These are phyloP conservation scores for Aspergillus proliferans DNA, from an alignment of 2,329 filamentous ascomycete genomes.

Conservation along the genomic window DNA sequence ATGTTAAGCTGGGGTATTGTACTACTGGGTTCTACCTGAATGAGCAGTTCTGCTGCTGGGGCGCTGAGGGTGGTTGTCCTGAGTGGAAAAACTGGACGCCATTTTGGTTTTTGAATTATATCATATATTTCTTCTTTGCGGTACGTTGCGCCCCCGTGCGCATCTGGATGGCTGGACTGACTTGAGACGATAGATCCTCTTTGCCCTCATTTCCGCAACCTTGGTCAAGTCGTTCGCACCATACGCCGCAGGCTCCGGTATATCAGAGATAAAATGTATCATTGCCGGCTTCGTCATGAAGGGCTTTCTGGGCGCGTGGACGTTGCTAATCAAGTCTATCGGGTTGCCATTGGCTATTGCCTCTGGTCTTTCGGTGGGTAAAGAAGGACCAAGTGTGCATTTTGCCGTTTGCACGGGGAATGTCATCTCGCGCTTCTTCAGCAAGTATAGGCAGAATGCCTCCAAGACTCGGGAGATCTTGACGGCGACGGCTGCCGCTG, in stretches of 20 bases:
- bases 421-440: constrained; percentile 87
- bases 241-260: constrained; percentile 92
- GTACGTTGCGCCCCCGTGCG: constrained; percentile 40
- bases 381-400: constrained; percentile 97
- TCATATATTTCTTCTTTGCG: constrained; percentile 81
- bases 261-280: constrained; percentile 98
- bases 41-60: constrained; percentile 97
- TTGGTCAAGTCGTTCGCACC: constrained; percentile 89
- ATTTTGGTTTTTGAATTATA: constrained; percentile 71
- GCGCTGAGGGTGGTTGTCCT: constrained; percentile 79
- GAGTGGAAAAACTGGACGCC: constrained; percentile 88
- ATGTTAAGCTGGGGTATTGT: constrained; percentile 95
- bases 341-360: constrained; percentile 86
- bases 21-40: constrained; percentile 94
- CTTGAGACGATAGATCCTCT: constrained; percentile 52
- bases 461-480: constrained; percentile 93
- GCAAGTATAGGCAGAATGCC: constrained; percentile 85
- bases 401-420: constrained; percentile 97
- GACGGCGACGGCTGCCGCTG: constrained; percentile 88
- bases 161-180: constrained; percentile 1
- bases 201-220: constrained; percentile 73
- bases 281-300: constrained; percentile 99
- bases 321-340: constrained; percentile 87
- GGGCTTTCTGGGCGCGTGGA: constrained; percentile 87
- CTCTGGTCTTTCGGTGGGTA: constrained; percentile 88